Base-by-base conservation (phyloP, 441 rosid species). In the Populus hybrid region DNA sequence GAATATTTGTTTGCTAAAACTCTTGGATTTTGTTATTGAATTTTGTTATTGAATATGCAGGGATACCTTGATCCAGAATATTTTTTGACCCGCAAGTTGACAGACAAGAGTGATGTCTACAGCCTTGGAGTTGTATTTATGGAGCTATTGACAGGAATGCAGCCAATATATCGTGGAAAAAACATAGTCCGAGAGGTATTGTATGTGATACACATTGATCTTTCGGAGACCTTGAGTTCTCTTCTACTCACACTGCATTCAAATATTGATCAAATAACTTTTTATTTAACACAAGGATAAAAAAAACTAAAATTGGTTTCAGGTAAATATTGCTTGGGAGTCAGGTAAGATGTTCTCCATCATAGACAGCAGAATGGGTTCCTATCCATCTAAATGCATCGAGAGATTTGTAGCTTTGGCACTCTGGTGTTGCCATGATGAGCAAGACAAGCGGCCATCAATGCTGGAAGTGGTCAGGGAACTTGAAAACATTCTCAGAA, bases 11-110 rank as follows among this genome's bases (percentile, higher is more conserved):
- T 34, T 69, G n/a, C 8, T 57, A 10, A 42, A 16, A 8, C 57
- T 46, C 70, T 36, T 75, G 30, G 63, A 5, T 16, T 53, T 63
- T 64, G 28, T 21, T 11, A 36, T 78, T 69, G 35, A 76, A 40
- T 14, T 53, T 63, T 64, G 28, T 21, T 11, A 36, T 78, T 69
- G 35, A 76, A 40, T 14, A 30, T 83, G 82, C 89, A 92, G 99
- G 98, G 99, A 71, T 92, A 93, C 82, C 92, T 92, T 53, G 99
- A 95, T 85, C 98, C 98, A n/a, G 97, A 95, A 80, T 95, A 95
- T 83, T 89, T 93, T 80, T 77, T 93, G 86, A 95, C 98, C 1
- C 93, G 81, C 82, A 89, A 90, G 87, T 84, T 95, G 88, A 93
- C 98, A 1, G 98, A 95, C 80, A 95, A 95, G 84, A 93, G 98